phyloP scores from a whole-genome alignment of 345 rosid genomes.

The Eucalyptus sp. region DNA sequence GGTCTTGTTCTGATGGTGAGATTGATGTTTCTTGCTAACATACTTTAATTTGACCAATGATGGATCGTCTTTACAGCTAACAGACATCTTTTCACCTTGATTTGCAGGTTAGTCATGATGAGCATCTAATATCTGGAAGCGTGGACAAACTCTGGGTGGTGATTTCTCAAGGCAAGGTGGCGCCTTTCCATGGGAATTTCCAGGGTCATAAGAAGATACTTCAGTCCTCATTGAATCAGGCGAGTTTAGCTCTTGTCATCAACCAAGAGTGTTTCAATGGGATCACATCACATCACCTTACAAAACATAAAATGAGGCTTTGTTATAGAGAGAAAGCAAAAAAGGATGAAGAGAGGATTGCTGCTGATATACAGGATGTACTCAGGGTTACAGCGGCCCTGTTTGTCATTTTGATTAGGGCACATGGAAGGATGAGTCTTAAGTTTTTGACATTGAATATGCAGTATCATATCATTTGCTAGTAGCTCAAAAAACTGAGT shows the following conservation, averaged over 20 bases:
- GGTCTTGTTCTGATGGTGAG: not conserved
- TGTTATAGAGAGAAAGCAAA: not conserved
- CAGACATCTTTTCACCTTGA: not conserved
- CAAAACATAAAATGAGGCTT: not conserved
- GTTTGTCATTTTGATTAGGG: too few relatives aligned
- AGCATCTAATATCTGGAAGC: not conserved
- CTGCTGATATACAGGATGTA: not conserved
- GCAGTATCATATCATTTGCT: too few relatives aligned
- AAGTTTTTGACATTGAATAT: too few relatives aligned
- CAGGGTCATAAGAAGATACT: not conserved
- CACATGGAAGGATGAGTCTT: too few relatives aligned
- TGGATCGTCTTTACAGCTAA: not conserved
- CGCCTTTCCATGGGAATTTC: not conserved
- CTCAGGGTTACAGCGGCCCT: rapidly evolving
- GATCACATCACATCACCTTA: not conserved
- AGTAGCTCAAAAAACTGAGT: rapidly evolving
- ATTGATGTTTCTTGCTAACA: not conserved
- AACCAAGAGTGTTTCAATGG: not conserved
- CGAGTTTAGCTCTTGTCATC: not conserved
- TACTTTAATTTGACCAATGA: not conserved
- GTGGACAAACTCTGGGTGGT: not conserved
- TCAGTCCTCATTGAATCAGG: not conserved
- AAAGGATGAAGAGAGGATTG: not conserved
- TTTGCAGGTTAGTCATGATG: not conserved
- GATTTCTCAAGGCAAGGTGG: not conserved